Evolutionary conservation across 1,284 basidiomycete species (phyloP), one percentile per base, ranked within the genome.

Genomic region (Pseudozyma hubeiensis): DNA sequence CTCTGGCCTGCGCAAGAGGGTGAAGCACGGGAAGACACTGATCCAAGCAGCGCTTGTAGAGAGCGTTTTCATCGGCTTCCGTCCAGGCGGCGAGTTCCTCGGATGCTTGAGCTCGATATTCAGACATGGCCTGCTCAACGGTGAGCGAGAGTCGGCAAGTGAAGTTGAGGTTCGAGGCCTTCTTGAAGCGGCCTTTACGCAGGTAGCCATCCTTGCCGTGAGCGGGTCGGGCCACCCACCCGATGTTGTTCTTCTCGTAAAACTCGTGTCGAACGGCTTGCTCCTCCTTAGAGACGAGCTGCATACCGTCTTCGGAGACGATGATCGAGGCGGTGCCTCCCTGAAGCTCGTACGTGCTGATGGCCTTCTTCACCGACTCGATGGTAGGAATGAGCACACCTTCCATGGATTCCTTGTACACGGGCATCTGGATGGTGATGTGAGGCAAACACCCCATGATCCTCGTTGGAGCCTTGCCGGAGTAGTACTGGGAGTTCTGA

Each of bases 81-180:
- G 46, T 72, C 69, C 75, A 77, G 9, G 46, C 29, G 24, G 52
- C 54, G 17, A 45, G 17, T 6, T 46, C 48, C 17, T 66, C 33
- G 4, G 50, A 4, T 24, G 24, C 24, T 24, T 24, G 33, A 3
- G 64, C 65, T 13, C 65, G 59, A 11, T 49, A 13, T 17, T 53
- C 56, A 4, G 40, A 39, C 84, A 93, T 88, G 77, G 92, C 89
- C 81, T 89, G 89, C 85, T 94, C 92, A 77, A 92, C 88, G 69
- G 89, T 88, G 45, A 93, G 85, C 16, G 91, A 91, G 5, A 93
- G 87, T 46, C 87, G 86, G 37, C 92, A 88, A 3, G 88, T 92
- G 82, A 92, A 93, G 85, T 94, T 94, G 91, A 94, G 92, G 85
- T 94, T 94, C 0, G 90, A 90, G 0, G 91, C 92, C 85, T 94